Evolutionary conservation across 176 grass and related monocot species (phyloP), one percentile per base, ranked within the genome.

Genomic region (Aegilops speltoides): DNA sequence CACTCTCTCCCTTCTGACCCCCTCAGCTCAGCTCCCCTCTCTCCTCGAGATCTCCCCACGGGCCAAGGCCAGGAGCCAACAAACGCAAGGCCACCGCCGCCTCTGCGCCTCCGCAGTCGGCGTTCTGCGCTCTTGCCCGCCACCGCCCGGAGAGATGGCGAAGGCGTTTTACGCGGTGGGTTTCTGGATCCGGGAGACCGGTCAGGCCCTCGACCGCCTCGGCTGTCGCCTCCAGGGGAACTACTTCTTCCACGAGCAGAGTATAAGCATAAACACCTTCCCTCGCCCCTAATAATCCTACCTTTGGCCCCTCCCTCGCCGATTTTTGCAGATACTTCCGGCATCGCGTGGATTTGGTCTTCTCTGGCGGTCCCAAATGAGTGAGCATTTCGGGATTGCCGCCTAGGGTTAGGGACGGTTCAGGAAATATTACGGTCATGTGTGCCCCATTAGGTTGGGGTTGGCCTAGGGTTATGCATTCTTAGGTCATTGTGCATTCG

Each of bases 141-240:
- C 61, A 62, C 83, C 70, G 23, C 45, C 78, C 11, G 12, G 64
- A 62, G 90, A 85, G 81, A 91, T 94, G 93, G 85, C 90, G 64
- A 98, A 95, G 83, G 91, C 93, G 78, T 86, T 98, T 82, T 98
- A 98, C 90, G 79, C 96, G 76, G 91, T 98, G 43, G 96, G 96
- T 62, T 95, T 98, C 90, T 98, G 96, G 96, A 93, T 98, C 87
- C 90, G 93, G 85, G 96, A 95, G 88, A 95, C 96, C 67, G 96
- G 96, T 67, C 96, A 95, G 79, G 96, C 96, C 75, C 71, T 98
- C 84, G 96, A 98, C 70, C 96, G 96, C 66, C 83, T 98, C 79
- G 96, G 96, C 66, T 86, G 90, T 86, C 96, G 96, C 82, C 91
- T 98, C 88, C 96, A 98, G 93, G 96, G 96, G 64, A 95, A 94